Evolutionary conservation across 805 yeast species (phyloP).

Genomic region (Wickerhamomyces bovis): DNA sequence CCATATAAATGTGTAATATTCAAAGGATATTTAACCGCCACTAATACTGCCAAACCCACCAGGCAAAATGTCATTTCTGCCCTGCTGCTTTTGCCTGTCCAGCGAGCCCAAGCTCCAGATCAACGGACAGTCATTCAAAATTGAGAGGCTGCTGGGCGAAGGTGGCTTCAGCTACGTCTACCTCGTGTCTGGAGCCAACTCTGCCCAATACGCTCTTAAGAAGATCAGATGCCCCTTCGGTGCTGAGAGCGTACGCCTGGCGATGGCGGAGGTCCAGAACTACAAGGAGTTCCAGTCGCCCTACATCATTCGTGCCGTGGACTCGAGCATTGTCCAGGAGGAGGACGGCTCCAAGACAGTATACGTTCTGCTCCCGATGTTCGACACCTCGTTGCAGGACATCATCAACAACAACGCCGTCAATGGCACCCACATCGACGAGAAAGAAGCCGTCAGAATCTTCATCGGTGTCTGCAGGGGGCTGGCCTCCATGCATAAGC

Average conservation of each 20-base stretch:
- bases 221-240: conserved; percentile 88
- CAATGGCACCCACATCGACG: conserved; percentile 46
- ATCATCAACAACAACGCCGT: conserved; percentile 60
- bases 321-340: conserved; percentile 67
- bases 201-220: conserved; percentile 65
- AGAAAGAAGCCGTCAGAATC: conserved; percentile 54
- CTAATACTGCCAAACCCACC: no score
- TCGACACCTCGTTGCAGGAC: conserved; percentile 70
- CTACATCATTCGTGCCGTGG: conserved; percentile 61
- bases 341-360: conserved; percentile 75
- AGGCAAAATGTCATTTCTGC: background rate
- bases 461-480: conserved; percentile 72
- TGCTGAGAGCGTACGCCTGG: conserved; percentile 62
- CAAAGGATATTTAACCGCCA: no score
- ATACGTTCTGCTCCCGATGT: conserved; percentile 75
- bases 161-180: conserved; percentile 89
- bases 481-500: conserved; percentile 62
- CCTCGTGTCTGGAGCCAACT: conserved; percentile 49
- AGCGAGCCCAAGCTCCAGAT: conserved; percentile 54
- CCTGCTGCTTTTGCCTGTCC: conserved; percentile 22
- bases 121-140: conserved; percentile 55
- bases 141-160: conserved; percentile 75
- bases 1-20: no score
- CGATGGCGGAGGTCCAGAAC: conserved; percentile 71
- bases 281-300: conserved; percentile 68